Conservation (phyloP, 345 rosid species). For the Boechera stricta region DNA sequence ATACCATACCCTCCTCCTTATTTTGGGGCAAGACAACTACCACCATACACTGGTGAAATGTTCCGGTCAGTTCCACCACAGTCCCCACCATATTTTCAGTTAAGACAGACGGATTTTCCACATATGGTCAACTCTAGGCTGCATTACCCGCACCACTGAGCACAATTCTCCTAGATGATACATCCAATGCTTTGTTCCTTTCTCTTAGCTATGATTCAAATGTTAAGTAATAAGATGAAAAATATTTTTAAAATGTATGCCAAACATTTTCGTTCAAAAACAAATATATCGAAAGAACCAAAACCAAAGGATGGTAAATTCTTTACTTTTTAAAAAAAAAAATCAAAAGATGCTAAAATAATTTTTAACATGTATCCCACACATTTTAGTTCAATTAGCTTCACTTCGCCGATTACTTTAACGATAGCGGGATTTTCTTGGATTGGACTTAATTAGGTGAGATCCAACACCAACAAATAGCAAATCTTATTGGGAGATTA, state of each 20-base stretch:
- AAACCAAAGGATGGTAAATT: too few relatives aligned
- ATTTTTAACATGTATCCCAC: too few relatives aligned
- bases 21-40: constrained; percentile 5
- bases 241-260: background rate
- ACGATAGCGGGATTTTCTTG: background rate
- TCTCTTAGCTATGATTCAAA: background rate
- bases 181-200: background rate
- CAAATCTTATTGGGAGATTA: background rate
- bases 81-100: background rate
- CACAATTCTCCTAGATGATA: background rate
- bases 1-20: constrained; percentile 37
- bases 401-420: too few relatives aligned
- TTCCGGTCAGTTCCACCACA: constrained; percentile 21
- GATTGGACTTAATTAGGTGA: background rate
- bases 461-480: background rate
- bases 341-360: too few relatives aligned
- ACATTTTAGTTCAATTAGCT: too few relatives aligned
- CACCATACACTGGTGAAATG: constrained; percentile 13
- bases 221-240: constrained; percentile 5
- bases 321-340: too few relatives aligned
- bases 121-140: constrained; percentile 27
- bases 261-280: background rate
- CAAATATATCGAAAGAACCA: background rate
- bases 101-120: constrained; percentile 17
- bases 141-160: constrained; percentile 23